These are phyloP conservation scores for Ophiostoma fasciatum DNA, from an alignment of 2,329 filamentous ascomycete species.

Conservation along the genomic window DNA sequence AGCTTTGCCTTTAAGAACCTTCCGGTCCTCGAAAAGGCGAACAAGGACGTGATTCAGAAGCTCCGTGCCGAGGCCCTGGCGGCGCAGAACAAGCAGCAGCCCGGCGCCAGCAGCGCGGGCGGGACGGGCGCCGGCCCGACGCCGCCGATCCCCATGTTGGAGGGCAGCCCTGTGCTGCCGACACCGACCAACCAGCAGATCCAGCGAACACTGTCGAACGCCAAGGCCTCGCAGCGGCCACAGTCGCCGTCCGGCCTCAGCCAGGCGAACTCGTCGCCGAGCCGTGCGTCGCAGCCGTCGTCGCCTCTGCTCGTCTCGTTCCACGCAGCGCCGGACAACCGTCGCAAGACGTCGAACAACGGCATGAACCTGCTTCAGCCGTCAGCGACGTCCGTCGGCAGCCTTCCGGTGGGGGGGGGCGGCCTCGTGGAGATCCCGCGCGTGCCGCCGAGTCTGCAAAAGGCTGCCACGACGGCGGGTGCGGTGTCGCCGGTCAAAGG, in stretches of 20 bases:
- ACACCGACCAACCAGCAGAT: conserved; percentile 40
- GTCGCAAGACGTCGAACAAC: conserved; percentile 84
- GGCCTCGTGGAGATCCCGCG: conserved; percentile 56
- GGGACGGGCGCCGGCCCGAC: conserved; percentile 23
- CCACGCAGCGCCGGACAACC: conserved; percentile 63
- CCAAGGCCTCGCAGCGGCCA: conserved; percentile 62
- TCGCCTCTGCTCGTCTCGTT: conserved; percentile 95
- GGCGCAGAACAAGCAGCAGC: conserved; percentile 35
- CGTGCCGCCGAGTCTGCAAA: conserved; percentile 42
- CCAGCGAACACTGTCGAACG: conserved; percentile 70
- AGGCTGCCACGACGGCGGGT: conserved; percentile 39
- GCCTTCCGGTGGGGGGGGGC: conserved; percentile 47
- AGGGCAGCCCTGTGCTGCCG: conserved; percentile 71
- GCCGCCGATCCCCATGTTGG: conserved; percentile 55
- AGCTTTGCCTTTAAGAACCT: conserved; percentile 96
- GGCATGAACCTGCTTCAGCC: conserved; percentile 74
- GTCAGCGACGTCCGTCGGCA: conserved; percentile 39
- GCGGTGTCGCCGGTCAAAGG: conserved; percentile 38
- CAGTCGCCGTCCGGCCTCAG: conserved; percentile 72
- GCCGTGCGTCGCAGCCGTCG: conserved; percentile 61
- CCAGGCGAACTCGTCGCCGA: conserved; percentile 76
- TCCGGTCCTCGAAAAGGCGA: conserved; percentile 90
- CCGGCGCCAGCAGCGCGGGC: conserved; percentile 29
- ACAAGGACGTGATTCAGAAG: conserved; percentile 97
- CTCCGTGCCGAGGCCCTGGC: conserved; percentile 80